A percentile compares a stretch with the other conserved stretches of the same genome.
phyloP scores from a whole-genome alignment of 2,329 filamentous ascomycete genomes.

The Pyrenochaeta sp. region DNA sequence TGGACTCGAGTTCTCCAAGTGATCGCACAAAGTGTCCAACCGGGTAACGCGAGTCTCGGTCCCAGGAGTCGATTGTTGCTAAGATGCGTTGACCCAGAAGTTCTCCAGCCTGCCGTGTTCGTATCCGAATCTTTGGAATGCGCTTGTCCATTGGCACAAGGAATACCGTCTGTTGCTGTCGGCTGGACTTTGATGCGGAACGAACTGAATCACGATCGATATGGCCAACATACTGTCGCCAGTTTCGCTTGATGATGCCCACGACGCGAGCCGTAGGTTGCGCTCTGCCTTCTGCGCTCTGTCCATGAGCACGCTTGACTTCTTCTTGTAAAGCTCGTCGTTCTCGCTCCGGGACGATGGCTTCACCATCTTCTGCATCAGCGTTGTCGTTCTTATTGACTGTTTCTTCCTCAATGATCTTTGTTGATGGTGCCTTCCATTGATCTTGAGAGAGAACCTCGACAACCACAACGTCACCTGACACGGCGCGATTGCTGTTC shows the following conservation, averaged over 20 bases:
- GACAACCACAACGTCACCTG: slow-evolving; percentile 91
- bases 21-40: slow-evolving; percentile 93
- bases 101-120: slow-evolving; percentile 88
- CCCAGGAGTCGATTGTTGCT: slow-evolving; percentile 94
- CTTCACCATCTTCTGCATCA: slow-evolving; percentile 75
- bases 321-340: slow-evolving; percentile 88
- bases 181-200: slow-evolving; percentile 74
- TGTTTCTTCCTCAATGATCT: slow-evolving; percentile 92
- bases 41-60: slow-evolving; percentile 89
- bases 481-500: slow-evolving; percentile 93
- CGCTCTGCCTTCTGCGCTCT: slow-evolving; percentile 75
- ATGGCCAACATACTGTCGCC: slow-evolving; percentile 97
- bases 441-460: slow-evolving; percentile 93
- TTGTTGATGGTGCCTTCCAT: slow-evolving; percentile 95
- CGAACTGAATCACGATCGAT: slow-evolving; percentile 87
- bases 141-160: slow-evolving; percentile 98
- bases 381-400: slow-evolving; percentile 94
- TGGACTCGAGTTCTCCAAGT: slow-evolving; percentile 91
- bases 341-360: slow-evolving; percentile 88
- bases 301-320: slow-evolving; percentile 83
- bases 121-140: slow-evolving; percentile 92
- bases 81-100: slow-evolving; percentile 90
- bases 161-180: slow-evolving; percentile 91
- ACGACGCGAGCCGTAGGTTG: slow-evolving; percentile 94
- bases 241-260: slow-evolving; percentile 92